These are phyloP conservation scores for Davidsoniella australis DNA, from an alignment of 2,329 filamentous ascomycete species.

Conservation along the genomic window DNA sequence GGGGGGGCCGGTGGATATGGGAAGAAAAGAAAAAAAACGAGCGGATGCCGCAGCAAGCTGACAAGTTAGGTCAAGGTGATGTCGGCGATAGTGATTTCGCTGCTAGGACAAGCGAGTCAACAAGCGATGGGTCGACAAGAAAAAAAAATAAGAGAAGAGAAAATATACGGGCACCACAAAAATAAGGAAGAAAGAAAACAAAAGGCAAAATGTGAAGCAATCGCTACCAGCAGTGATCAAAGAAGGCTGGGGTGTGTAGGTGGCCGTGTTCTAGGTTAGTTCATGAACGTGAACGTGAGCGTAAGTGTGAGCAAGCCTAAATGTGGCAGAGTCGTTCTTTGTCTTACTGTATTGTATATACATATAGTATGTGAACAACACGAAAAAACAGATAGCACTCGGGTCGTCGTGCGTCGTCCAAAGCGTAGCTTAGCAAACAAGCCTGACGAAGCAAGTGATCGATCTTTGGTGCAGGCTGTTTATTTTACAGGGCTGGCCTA, in stretches of 20 bases:
- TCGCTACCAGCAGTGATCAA: constrained; percentile 4
- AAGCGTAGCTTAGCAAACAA: too few relatives aligned
- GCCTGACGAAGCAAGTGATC: too few relatives aligned
- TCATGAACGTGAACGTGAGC: too few relatives aligned
- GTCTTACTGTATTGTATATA: too few relatives aligned
- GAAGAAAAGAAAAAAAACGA: background rate
- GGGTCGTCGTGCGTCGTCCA: constrained; percentile 2
- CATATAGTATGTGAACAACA: background rate
- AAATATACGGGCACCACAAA: background rate
- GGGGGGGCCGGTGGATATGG: background rate
- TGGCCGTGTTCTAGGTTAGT: background rate
- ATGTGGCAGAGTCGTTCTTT: too few relatives aligned
- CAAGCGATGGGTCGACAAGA: constrained; percentile 2
- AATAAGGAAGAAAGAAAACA: background rate
- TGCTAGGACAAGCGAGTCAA: constrained; percentile 1
- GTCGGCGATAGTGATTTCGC: constrained; percentile 1
- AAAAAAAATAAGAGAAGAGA: background rate
- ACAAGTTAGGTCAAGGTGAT: background rate
- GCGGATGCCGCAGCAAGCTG: constrained; percentile 1
- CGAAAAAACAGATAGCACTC: background rate
- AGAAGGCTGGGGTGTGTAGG: constrained; percentile 1
- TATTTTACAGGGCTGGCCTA: background rate
- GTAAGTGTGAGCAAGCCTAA: too few relatives aligned
- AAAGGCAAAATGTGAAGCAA: constrained; percentile 1
- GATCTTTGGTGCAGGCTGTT: background rate